Conservation (phyloP, 495 filamentous ascomycete species). For the Penicillium waksmanii region DNA sequence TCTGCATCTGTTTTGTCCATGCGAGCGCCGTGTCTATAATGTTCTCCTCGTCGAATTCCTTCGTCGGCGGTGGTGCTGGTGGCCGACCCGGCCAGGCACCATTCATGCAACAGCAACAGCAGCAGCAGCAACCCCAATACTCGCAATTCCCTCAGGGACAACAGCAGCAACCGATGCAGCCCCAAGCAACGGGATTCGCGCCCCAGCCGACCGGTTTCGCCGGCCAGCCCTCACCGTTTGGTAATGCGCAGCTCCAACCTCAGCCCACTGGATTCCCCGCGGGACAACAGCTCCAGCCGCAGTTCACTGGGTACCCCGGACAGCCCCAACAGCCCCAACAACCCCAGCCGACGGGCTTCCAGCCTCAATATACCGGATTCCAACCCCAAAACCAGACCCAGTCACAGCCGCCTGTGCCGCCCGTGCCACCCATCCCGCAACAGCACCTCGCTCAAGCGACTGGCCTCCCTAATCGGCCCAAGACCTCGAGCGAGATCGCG, state of each 20-base stretch:
- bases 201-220: conserved; percentile 58
- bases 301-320: conserved; percentile 59
- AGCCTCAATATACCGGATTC: conserved; percentile 47
- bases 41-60: conserved; percentile 88
- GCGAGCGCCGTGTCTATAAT: conserved; percentile 53
- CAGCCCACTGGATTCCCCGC: conserved; percentile 63
- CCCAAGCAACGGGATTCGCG: conserved; percentile 58
- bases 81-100: conserved; percentile 69
- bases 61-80: conserved; percentile 74
- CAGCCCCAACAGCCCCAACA: conserved; percentile 50
- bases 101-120: conserved; percentile 45
- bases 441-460: conserved; percentile 51
- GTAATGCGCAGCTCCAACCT: conserved; percentile 47
- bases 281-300: conserved; percentile 66
- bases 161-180: conserved; percentile 51
- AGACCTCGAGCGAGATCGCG: conserved; percentile 84
- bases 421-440: conserved; percentile 31
- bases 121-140: conserved; percentile 50
- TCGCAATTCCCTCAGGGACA: conserved; percentile 52
- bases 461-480: conserved; percentile 48
- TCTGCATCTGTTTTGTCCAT: conserved; percentile 32
- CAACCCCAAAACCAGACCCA: conserved; percentile 39
- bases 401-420: conserved; percentile 15
- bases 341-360: conserved; percentile 13
- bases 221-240: conserved; percentile 39